A percentile compares a stretch with the other conserved stretches of the same genome.
These are phyloP conservation scores for Filobasidium floriforme DNA, from an alignment of 768 basidiomycete genomes.

Conservation along the genomic window DNA sequence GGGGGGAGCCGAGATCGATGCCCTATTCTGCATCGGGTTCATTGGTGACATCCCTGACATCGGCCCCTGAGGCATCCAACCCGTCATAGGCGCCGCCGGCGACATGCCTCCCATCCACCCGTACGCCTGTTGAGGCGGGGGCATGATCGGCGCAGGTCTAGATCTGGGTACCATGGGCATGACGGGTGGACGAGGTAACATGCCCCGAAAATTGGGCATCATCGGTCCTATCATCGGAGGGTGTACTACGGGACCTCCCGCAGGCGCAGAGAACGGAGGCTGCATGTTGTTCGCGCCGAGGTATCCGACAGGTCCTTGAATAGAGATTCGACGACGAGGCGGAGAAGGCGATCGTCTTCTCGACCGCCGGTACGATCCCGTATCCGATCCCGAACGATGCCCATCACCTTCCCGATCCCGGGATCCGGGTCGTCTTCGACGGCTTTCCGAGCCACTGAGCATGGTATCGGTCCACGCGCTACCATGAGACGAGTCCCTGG, in stretches of 20 bases:
- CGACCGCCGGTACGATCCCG: background rate
- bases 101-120: constrained; percentile 1
- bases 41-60: background rate
- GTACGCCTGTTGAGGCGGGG: background rate
- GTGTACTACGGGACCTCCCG: no score
- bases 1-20: background rate
- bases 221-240: background rate
- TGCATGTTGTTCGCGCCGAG: background rate
- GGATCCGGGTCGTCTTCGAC: background rate
- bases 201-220: background rate
- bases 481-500: background rate
- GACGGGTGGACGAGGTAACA: background rate
- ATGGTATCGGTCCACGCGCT: background rate
- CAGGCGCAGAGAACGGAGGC: background rate
- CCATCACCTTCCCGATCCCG: background rate
- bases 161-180: background rate
- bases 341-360: background rate
- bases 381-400: background rate
- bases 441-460: background rate
- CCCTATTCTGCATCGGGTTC: background rate
- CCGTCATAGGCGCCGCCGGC: background rate
- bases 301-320: background rate
- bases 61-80: background rate
- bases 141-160: background rate
- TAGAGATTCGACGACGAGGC: background rate